These are phyloP conservation scores for Globisporangium megalacanthum DNA, from an alignment of 352 stramenopile genomes.

Conservation along the genomic window DNA sequence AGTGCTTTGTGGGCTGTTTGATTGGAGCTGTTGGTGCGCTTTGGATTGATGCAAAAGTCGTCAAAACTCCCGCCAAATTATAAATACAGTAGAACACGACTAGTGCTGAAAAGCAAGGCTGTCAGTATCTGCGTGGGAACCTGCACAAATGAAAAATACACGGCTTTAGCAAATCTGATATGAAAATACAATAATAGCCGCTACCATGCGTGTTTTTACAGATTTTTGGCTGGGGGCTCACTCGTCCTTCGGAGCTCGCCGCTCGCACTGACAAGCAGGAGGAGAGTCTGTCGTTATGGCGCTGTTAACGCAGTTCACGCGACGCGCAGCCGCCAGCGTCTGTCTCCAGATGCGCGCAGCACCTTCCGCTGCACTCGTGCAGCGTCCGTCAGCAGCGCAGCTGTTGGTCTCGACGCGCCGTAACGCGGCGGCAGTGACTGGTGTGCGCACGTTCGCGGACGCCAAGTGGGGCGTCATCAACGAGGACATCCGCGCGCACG, in stretches of 20 bases:
- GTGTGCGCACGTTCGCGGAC: constrained; percentile 1
- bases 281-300: not conserved
- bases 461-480: constrained; percentile 57
- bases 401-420: not conserved
- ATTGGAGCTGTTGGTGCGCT: no score
- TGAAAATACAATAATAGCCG: no score
- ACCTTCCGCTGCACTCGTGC: not conserved
- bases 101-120: no score
- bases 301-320: constrained; percentile 1
- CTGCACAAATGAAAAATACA: no score
- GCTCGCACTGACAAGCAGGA: not conserved
- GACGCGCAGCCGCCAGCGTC: not conserved
- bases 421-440: not conserved
- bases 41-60: not conserved
- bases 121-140: no score
- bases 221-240: no score
- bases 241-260: constrained; percentile 1
- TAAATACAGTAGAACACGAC: no score
- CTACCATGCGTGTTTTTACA: no score
- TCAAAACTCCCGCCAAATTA: no score
- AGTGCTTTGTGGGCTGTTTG: no score
- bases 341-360: not conserved
- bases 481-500: constrained; percentile 42
- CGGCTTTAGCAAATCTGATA: no score
- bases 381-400: not conserved